Evolutionary conservation across 805 yeast species (phyloP), one percentile per base, ranked within the genome.

Genomic region (Danielia reshetovae): DNA sequence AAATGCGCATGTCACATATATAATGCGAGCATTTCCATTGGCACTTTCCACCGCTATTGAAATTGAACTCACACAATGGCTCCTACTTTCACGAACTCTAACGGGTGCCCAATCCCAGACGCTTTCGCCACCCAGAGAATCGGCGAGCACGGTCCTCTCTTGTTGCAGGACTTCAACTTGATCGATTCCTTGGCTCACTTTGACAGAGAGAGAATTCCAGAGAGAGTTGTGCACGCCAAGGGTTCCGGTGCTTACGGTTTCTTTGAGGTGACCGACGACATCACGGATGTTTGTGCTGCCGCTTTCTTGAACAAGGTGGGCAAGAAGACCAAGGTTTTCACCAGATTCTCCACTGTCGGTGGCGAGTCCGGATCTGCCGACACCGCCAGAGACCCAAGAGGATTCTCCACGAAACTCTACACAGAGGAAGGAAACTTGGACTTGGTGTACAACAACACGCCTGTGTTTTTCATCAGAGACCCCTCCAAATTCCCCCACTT

Each of bases 151-250:
- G 95, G 95, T 24, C 95, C 95, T 5, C 62, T 85, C 46, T 65
- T 86, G 41, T 64, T 86, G 51, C 95, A 86, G 58, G 95, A 86
- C 58, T 81, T 83, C 64, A 79, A 79, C 55, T 65, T 86, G 61
- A 72, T 86, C 50, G 95, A 86, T 52, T 74, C 86, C 2, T 62
- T 86, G 38, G 89, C 95, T 14, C 95, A 85, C 60, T 86, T 86
- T 52, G 94, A 85, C 64, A 73, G 95, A 48, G 96, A 86, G 63
- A 71, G 95, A 62, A 82, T 86, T 45, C 95, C 95, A 9, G 95
- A 87, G 66, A 74, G 96, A 63, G 95, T 86, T 38, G 95, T 87
- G 23, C 96, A 86, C 55, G 96, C 96, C 35, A 86, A 86, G 59
- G 96, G 95, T 48, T 83, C 89, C 10, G 96, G 96, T 55, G 95